Evolutionary conservation across 192 early-diverging fungal genomes (phyloP), one percentile per base, ranked within the genome.

Genomic region (Umbelopsis vinacea): DNA sequence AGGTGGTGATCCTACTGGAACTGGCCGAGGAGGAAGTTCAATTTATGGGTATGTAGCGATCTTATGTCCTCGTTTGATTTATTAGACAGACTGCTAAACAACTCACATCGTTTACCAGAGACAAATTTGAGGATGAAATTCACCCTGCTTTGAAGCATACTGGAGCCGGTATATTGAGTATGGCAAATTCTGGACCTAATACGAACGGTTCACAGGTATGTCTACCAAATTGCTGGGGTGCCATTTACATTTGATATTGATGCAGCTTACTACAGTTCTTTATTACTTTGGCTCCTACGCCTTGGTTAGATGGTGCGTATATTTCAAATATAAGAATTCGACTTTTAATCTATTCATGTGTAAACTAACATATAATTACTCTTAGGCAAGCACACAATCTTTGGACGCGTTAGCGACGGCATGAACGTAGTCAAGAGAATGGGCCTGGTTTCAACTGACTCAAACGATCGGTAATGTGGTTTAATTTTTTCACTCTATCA

Each of bases 1-100:
- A 87, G 96, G 95, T 54, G 94, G 95, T 55, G 96, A 99, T 80
- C 97, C 97, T 23, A 98, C 97, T 3, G 95, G 91, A 24, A 98
- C 94, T 14, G 96, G 96, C 15, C 85, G 90, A 29, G 96, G 96
- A 37, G 97, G 97, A 21, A 67, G 77, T 21, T 89, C 87, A 57
- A 95, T 96, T 63, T 96, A 94, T 73, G 95, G 93, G 91, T 92
- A 82, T 46, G 70, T 47, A 23, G 67, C 23, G 26, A 19, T 2
- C 29, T 29, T 29, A 29, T 29, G 29, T n/a, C 4, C 3, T 50
- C 2, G 9, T 23, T 14, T 45, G 19, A 35, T 40, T 53, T 2
- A 10, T 24, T 24, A 6, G 1, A 40, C 7, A 14, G 10, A 35
- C 11, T 0, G 33, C 57, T 63, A n/a, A 63, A 15, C 19, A 7